Evolutionary conservation across 495 filamentous ascomycete species (phyloP), one percentile per base, ranked within the genome.

Genomic region (Daldinia decipiens): DNA sequence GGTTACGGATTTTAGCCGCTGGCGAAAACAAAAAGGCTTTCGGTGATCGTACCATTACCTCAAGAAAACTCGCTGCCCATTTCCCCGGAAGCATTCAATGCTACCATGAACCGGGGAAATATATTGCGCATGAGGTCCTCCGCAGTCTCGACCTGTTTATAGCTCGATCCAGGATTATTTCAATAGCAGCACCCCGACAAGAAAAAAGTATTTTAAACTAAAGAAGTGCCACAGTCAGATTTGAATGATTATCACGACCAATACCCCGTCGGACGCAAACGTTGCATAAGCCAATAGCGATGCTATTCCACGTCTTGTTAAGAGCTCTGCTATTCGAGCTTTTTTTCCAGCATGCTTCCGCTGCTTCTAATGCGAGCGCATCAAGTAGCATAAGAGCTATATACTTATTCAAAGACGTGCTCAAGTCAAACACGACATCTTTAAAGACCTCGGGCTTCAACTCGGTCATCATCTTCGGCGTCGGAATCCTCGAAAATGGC

Each of bases 321-420:
- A 65, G 59, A 67, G 69, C 63, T 47, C 57, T 78, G 27, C 39
- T 79, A 31, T 61, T 78, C 5, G 62, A 70, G 70, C 70, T 77
- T 26, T 31, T 73, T 11, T 21, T 77, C 32, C 67, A 71, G 12
- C 43, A 70, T 38, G 69, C 62, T 29, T 61, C 56, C 29, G 75
- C 74, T 8, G 69, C 58, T 3, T 13, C 55, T 5, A 24, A 31
- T 17, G 64, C 59, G 52, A 43, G 62, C 13, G 15, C 65, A 32
- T 63, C 65, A 0, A 68, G 45, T 39, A 81, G 39, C 40, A 81
- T 82, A 57, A 73, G 79, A 45, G 61, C 51, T 59, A 79, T 83
- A 51, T 83, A 79, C 57, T 67, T 82, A 29, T 82, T 83, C 71
- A 83, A 83, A 43, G 81, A 83, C 47, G 80, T 83, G 29, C 38